Conservation (phyloP, 768 basidiomycete genomes). For the Auricularia sp. region DNA sequence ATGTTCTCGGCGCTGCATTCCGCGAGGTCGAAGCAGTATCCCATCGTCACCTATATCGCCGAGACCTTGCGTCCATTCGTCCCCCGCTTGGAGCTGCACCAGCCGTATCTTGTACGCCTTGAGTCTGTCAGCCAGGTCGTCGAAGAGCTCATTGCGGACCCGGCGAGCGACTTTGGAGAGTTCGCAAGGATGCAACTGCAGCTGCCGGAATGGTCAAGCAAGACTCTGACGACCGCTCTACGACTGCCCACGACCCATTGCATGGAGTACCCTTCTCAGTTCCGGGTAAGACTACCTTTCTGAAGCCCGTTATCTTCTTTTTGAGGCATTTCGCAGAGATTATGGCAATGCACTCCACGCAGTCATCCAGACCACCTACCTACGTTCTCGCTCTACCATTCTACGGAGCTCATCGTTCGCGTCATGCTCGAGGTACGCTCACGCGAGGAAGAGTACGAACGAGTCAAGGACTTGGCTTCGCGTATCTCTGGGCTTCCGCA, state of each 20-base stretch:
- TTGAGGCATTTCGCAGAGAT: slow-evolving; percentile 34
- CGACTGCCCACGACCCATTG: slow-evolving; percentile 68
- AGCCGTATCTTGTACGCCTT: slow-evolving; percentile 72
- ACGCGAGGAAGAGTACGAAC: slow-evolving; percentile 79
- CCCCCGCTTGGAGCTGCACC: slow-evolving; percentile 66
- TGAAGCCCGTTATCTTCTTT: slow-evolving; percentile 5
- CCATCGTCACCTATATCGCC: slow-evolving; percentile 44
- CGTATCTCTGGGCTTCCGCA: slow-evolving; percentile 52
- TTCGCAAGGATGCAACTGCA: slow-evolving; percentile 60
- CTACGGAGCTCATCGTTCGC: slow-evolving; percentile 60
- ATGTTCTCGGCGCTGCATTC: slow-evolving; percentile 41
- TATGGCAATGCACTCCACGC: slow-evolving; percentile 59
- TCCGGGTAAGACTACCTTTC: slow-evolving; percentile 45
- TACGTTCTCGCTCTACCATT: slow-evolving; percentile 49
- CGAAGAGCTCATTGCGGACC: slow-evolving; percentile 35
- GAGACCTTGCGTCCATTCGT: slow-evolving; percentile 52
- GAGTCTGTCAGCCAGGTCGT: slow-evolving; percentile 48
- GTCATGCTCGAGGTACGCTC: slow-evolving; percentile 78
- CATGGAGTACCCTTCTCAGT: slow-evolving; percentile 57
- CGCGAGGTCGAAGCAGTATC: slow-evolving; percentile 29
- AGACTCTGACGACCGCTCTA: slow-evolving; percentile 58
- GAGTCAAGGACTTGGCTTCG: slow-evolving; percentile 48
- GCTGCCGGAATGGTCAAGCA: slow-evolving; percentile 40
- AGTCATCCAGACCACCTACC: slow-evolving; percentile 61
- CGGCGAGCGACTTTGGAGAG: slow-evolving; percentile 69